phyloP scores from a whole-genome alignment of 441 rosid genomes.

The Bruguiera hainesii region DNA sequence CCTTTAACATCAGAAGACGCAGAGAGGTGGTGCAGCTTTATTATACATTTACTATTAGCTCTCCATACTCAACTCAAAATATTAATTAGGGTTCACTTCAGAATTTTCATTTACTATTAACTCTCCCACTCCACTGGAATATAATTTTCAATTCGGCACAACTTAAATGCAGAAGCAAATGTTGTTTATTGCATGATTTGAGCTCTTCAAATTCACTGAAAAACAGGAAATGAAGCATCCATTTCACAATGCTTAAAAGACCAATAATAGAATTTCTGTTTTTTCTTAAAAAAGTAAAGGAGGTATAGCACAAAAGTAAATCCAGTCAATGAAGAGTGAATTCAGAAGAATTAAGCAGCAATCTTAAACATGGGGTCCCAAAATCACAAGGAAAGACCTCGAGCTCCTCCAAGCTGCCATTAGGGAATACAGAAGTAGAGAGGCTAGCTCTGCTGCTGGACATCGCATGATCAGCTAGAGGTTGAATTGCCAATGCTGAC shows the following conservation, averaged over 20 bases:
- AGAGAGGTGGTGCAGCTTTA: no score
- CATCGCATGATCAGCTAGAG: slow-evolving; percentile 17
- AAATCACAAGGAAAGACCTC: slow-evolving; percentile 50
- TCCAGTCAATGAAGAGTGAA: background rate
- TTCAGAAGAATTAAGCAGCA: background rate
- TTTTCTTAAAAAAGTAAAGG: background rate
- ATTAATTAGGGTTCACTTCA: no score
- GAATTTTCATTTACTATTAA: no score
- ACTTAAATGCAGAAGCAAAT: no score
- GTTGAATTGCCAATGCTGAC: background rate
- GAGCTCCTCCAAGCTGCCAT: slow-evolving; percentile 64
- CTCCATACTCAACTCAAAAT: no score
- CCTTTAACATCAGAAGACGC: no score
- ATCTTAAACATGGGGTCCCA: slow-evolving; percentile 4
- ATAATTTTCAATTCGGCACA: no score
- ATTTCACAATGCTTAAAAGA: background rate
- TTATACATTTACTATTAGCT: no score
- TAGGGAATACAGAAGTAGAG: slow-evolving; percentile 31
- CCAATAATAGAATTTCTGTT: background rate
- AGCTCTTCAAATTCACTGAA: no score
- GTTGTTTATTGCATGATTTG: no score
- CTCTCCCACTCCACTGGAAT: no score
- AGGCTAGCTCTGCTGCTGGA: slow-evolving; percentile 33
- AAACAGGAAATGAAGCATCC: no score
- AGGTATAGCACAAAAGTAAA: background rate